Evolutionary conservation across 106 monocot species (phyloP), one percentile per base, ranked within the genome.

Genomic region (Gastrodia elata): DNA sequence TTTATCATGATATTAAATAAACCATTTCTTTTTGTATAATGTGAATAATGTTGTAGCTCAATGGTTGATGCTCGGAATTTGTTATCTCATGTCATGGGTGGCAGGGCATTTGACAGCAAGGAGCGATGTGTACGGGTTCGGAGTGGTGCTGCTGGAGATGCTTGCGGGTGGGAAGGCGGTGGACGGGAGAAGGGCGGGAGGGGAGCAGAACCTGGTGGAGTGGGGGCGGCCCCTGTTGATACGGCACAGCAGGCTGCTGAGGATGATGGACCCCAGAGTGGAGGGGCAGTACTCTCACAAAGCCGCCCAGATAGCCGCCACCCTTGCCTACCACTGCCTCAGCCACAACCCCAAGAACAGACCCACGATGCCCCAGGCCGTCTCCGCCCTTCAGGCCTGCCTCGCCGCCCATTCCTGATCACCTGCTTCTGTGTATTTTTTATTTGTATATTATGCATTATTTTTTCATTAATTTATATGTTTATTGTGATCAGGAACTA

Each of bases 71-170:
- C 1, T 49, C 1, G n/a, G 15, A 6, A 43, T 49, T 16, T 6
- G 15, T 49, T 49, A 3, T 16, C n/a, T 49, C 1, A 20, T 49
- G 8, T 65, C 65, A 33, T 36, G 10, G 9, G 11, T 36, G 33
- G n/a, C 82, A 90, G 90, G 90, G 9, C 90, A 90, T 87, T 71
- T 90, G 10, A 90, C 90, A 2, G 79, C 86, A 2, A 77, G 82
- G 61, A 90, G 90, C 30, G 90, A 90, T 72, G 90, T 90, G 5
- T 90, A 87, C 34, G 82, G 86, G 1, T 90, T 86, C 5, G 90
- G 90, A 15, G 90, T 90, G 3, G 90, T 90, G 46, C 84, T 90
- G 28, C 86, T 90, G 1, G 90, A 90, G 82, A 82, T 90, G 78
- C 73, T 90, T 5, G 84, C 86, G 11, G 90, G 86, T 40, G 74